Percentiles rank a stretch among this genome's conserved stretches.
Conservation (phyloP, 164 flowering plant species). For the Paratinospora sagittata region DNA sequence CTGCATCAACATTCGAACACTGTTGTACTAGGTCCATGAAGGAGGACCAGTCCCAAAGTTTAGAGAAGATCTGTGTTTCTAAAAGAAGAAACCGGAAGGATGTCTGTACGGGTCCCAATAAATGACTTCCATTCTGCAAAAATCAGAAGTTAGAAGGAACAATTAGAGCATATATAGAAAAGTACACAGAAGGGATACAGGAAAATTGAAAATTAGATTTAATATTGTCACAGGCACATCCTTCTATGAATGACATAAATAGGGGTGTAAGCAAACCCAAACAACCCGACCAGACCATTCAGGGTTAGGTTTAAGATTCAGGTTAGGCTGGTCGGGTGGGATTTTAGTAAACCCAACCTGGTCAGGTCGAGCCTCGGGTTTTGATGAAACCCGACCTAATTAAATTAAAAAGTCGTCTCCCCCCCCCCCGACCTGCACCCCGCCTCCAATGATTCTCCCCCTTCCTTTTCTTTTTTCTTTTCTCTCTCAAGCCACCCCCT, state of each 20-base stretch:
- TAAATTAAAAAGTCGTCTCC: too few relatives aligned
- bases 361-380: too few relatives aligned
- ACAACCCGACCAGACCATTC: too few relatives aligned
- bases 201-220: not conserved
- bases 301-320: too few relatives aligned
- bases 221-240: not conserved
- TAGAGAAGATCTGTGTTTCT: conserved; percentile 51
- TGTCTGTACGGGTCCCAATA: conserved; percentile 37
- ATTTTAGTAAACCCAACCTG: too few relatives aligned
- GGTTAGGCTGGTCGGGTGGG: too few relatives aligned
- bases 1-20: conserved; percentile 13
- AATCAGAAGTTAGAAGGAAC: not conserved
- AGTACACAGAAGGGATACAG: not conserved
- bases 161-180: not conserved
- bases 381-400: too few relatives aligned
- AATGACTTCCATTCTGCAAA: conserved; percentile 29
- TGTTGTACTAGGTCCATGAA: conserved; percentile 49
- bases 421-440: too few relatives aligned
- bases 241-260: not conserved
- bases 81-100: conserved; percentile 62
- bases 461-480: too few relatives aligned
- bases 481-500: too few relatives aligned
- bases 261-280: too few relatives aligned
- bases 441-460: too few relatives aligned
- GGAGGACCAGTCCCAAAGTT: conserved; percentile 88